A percentile compares a stretch with the other conserved stretches of the same genome.
Evolutionary conservation across 805 yeast genomes (phyloP).

Genomic region (Kodamaea kakaduensis): DNA sequence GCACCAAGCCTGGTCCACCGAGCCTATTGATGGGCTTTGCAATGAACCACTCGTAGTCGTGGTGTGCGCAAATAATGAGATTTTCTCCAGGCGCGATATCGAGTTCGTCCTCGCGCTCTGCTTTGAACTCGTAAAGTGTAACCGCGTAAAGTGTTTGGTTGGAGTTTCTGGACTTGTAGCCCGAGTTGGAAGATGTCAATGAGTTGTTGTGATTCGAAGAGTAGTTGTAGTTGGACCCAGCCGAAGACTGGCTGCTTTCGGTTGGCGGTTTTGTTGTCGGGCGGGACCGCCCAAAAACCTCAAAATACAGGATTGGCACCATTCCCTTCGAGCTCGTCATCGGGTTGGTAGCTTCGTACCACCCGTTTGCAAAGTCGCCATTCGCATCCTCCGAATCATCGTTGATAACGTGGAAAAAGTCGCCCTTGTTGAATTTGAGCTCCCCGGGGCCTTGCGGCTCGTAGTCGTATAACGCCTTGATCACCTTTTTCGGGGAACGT

Average conservation of each 20-base stretch:
- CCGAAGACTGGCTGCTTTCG: constrained; percentile 17
- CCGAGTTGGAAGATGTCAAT: background rate
- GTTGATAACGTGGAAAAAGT: constrained; percentile 71
- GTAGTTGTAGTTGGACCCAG: constrained; percentile 6
- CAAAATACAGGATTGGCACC: constrained; percentile 85
- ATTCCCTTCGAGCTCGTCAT: constrained; percentile 70
- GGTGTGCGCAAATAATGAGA: constrained; percentile 91
- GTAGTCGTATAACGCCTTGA: constrained; percentile 77
- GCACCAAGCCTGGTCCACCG: constrained; percentile 97
- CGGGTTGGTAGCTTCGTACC: constrained; percentile 91
- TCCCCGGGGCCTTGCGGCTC: constrained; percentile 78
- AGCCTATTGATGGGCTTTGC: constrained; percentile 93
- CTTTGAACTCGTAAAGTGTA: constrained; percentile 80
- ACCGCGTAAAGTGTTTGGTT: constrained; percentile 69
- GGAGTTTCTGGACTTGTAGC: constrained; percentile 15
- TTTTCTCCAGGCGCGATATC: constrained; percentile 83
- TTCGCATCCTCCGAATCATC: constrained; percentile 25
- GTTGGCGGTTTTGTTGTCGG: constrained; percentile 25
- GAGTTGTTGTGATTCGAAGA: constrained; percentile 2
- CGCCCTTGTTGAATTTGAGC: constrained; percentile 73
- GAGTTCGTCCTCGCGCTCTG: constrained; percentile 81
- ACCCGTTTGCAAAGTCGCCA: constrained; percentile 56
- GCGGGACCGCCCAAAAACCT: constrained; percentile 63
- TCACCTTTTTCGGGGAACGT: constrained; percentile 73
- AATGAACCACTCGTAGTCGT: constrained; percentile 94